Evolutionary conservation across 1,139 yeast genomes (phyloP), one percentile per base, ranked within the genome.

Genomic region (Pichia inconspicua): DNA sequence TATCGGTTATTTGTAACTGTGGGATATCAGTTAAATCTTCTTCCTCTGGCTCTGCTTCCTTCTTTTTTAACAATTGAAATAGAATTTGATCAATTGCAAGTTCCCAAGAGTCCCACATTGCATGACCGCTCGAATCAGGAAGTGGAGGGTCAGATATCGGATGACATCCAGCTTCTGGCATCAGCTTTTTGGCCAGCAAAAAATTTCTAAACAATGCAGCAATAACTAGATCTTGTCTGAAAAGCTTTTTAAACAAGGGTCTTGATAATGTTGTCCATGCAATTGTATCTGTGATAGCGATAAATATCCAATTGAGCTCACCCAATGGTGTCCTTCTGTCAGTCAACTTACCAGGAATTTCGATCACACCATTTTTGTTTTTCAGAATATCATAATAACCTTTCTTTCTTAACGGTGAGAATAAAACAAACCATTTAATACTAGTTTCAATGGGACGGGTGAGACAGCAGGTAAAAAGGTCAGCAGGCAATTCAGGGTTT

Each of bases 61-160:
- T 62, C 48, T 65, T 69, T 49, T 71, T 72, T 46, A 83, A 72
- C 43, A 84, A 65, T 58, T 84, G 88, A 5, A 88, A 79, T 48
- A 94, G 71, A 2, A 95, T 95, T 61, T 92, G 97, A 65, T 92
- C 97, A 44, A 92, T 84, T 0, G 98, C 97, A 59, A 92, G 71
- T 63, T 94, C 98, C 98, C 98, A 92, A 0, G 97, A 84, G 54
- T 89, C 95, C 99, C 99, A 92, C 88, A 92, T 84, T 12, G 95
- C 81, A 63, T 94, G 97, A 54, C 78, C 77, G 46, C 87, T 79
- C 2, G 82, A 79, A 50, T 88, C 90, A 0, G 98, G 98, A 40
- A 92, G 71, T 12, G 87, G 89, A 0, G 99, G 99, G 55, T 88
- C 95, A 35, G 96, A 87, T 5, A 90, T 80, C 1, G 98, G 98